These are phyloP conservation scores for Isabelozyma rhagii DNA, from an alignment of 805 yeast species.

Conservation along the genomic window DNA sequence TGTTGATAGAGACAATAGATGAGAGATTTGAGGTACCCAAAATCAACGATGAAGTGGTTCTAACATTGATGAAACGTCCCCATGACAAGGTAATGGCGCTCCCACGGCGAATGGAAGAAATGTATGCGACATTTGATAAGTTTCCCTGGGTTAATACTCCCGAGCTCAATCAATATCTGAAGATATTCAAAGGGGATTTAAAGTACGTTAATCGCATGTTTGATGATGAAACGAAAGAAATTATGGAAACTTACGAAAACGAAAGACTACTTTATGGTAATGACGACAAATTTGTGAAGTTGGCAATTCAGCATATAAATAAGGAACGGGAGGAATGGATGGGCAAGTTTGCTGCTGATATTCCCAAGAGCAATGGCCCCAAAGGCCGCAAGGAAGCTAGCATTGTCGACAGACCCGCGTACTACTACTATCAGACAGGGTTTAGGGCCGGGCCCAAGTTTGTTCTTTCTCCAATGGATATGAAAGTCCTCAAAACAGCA, in stretches of 20 bases:
- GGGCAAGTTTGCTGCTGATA: constrained; percentile 18
- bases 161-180: constrained; percentile 45
- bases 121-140: constrained; percentile 29
- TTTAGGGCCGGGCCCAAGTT: constrained; percentile 60
- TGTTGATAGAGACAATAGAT: constrained; percentile 45
- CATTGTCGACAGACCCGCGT: constrained; percentile 29
- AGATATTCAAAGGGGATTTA: constrained; percentile 67
- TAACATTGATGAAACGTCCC: constrained; percentile 60
- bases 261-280: constrained; percentile 63
- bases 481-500: constrained; percentile 62
- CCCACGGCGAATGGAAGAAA: constrained; percentile 33
- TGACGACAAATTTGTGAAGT: constrained; percentile 48
- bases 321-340: constrained; percentile 39
- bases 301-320: constrained; percentile 58
- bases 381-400: background rate
- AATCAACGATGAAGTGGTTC: constrained; percentile 49
- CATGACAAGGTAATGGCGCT: constrained; percentile 49
- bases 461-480: constrained; percentile 76
- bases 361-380: background rate
- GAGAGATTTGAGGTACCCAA: constrained; percentile 58
- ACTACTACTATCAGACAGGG: constrained; percentile 75
- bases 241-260: constrained; percentile 49
- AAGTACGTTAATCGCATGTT: constrained; percentile 53
- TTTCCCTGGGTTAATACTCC: constrained; percentile 54
- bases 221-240: constrained; percentile 54